Evolutionary conservation across 2,329 filamentous ascomycete genomes (phyloP).

Genomic region (Passalora sequoiae): DNA sequence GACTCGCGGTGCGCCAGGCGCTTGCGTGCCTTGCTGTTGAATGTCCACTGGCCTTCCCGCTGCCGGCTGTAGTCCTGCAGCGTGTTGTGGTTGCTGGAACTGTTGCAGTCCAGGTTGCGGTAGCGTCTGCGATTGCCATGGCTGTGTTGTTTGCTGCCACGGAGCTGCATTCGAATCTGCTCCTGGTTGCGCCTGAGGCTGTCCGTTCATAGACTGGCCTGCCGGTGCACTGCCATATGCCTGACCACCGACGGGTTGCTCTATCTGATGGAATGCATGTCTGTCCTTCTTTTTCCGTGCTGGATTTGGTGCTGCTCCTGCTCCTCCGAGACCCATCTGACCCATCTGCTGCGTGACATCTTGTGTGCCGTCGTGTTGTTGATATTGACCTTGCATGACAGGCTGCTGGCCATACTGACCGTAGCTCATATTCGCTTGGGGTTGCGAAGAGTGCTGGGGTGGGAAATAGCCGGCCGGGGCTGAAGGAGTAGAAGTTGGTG

Average conservation of each 20-base stretch:
- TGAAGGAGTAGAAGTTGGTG: conserved; percentile 22
- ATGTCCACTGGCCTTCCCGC: conserved; percentile 5
- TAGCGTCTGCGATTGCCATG: conserved; percentile 30
- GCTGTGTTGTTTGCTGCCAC: conserved; percentile 38
- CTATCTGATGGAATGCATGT: conserved; percentile 85
- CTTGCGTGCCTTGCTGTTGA: conserved; percentile 22
- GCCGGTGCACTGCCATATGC: conserved; percentile 65
- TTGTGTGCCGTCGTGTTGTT: conserved; percentile 24
- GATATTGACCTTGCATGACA: conserved; percentile 14
- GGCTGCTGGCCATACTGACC: conserved; percentile 19
- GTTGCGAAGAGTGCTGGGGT: conserved; percentile 28
- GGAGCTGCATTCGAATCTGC: conserved; percentile 21
- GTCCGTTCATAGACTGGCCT: conserved; percentile 54
- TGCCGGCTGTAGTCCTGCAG: conserved; percentile 13
- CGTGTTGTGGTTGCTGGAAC: conserved; percentile 17
- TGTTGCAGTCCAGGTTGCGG: conserved; percentile 18
- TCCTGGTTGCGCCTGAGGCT: conserved; percentile 25
- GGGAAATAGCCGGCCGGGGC: conserved; percentile 40
- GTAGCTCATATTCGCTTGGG: conserved; percentile 18
- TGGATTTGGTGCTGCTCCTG: conserved; percentile 43
- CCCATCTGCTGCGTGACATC: conserved; percentile 66
- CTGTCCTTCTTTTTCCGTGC: conserved; percentile 79
- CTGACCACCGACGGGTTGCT: conserved; percentile 59
- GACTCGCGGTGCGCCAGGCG: conserved; percentile 59
- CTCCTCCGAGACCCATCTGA: conserved; percentile 62